Base-by-base conservation (phyloP, 2,329 filamentous ascomycete species). In the Sordariomycetes sp. region DNA sequence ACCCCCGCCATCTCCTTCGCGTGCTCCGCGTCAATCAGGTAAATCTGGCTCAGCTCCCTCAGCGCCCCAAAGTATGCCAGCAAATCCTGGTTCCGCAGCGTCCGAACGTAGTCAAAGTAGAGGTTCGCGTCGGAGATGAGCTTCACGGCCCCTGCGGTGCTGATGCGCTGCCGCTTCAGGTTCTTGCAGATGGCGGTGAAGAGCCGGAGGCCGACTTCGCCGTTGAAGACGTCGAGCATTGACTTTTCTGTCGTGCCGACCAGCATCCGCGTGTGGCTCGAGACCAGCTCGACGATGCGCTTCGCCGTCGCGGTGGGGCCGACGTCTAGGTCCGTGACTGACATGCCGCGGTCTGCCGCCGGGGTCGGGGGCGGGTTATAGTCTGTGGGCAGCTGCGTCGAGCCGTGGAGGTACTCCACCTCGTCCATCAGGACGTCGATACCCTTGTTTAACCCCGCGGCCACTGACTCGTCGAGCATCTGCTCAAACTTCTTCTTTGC, bases 401-500 rank as follows among this genome's bases (percentile, higher is more conserved):
- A 96, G 20, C 89, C 90, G 64, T 90, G 90, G 39, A 99, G 80
- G 67, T 95, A 96, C 69, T 99, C 94, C 32, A 97, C 91, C 72
- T 99, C 94, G 64, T 95, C 90, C 87, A 99, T 97, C 51, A 99
- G 80, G 58, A 96, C 94, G 66, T 99, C 92, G 61, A 99, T 97
- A 62, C 94, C 94, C 73, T 95, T 96, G 71, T 96, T 96, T 61
- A 99, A 76, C 1, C 95, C 95, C 10, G 92, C 90, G 3, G 94
- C 94, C 8, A 99, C 94, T 60, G 89, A 89, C 71, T 97, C 94
- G 66, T 99, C 94, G 1, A 99, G 84, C 87, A 96, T 96, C 67
- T 96, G 91, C 76, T 99, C 94, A 65, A 97, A 99, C 62, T 89
- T 90, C 74, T 96, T 97, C 81, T 99, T 99, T 62, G 94, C 91